phyloP scores from a whole-genome alignment of 2,329 filamentous ascomycete species.

The Colletotrichum brevisporum region DNA sequence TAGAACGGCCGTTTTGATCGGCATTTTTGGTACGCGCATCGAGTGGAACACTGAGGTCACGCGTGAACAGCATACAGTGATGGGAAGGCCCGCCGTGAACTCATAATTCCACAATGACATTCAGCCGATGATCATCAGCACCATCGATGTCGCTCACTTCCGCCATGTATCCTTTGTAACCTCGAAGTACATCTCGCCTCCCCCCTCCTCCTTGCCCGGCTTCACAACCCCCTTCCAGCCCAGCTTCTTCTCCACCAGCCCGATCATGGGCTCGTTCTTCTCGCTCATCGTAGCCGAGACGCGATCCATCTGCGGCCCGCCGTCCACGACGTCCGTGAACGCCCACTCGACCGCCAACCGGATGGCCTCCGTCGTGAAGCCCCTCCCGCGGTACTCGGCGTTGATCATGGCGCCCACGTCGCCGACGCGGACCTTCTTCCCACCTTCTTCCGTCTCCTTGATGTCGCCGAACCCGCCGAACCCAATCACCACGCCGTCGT shows the following conservation, averaged over 20 bases:
- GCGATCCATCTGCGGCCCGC: conserved; percentile 47
- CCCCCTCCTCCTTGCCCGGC: conserved; percentile 38
- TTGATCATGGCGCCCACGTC: conserved; percentile 49
- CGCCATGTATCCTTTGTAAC: conserved; percentile 43
- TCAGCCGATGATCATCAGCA: too few species aligned
- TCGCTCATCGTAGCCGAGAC: conserved; percentile 46
- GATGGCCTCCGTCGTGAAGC: conserved; percentile 47
- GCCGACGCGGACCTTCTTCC: conserved; percentile 42
- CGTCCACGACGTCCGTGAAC: conserved; percentile 41
- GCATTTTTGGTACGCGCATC: too few species aligned
- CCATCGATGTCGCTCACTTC: conserved; percentile 3
- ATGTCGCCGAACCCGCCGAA: conserved; percentile 49
- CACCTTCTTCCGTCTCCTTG: conserved; percentile 43
- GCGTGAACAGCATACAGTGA: too few species aligned
- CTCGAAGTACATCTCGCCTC: conserved; percentile 46
- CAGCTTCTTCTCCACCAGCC: conserved; percentile 44
- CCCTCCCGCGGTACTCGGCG: conserved; percentile 43
- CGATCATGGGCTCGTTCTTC: conserved; percentile 45
- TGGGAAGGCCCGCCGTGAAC: too few species aligned
- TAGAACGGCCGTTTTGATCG: too few species aligned
- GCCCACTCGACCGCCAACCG: conserved; percentile 46
- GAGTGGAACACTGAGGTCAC: too few species aligned
- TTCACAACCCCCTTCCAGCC: conserved; percentile 42
- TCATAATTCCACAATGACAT: too few species aligned
- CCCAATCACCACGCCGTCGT: conserved; percentile 43